phyloP scores from a whole-genome alignment of 345 rosid species.

The Ceriops tagal region DNA sequence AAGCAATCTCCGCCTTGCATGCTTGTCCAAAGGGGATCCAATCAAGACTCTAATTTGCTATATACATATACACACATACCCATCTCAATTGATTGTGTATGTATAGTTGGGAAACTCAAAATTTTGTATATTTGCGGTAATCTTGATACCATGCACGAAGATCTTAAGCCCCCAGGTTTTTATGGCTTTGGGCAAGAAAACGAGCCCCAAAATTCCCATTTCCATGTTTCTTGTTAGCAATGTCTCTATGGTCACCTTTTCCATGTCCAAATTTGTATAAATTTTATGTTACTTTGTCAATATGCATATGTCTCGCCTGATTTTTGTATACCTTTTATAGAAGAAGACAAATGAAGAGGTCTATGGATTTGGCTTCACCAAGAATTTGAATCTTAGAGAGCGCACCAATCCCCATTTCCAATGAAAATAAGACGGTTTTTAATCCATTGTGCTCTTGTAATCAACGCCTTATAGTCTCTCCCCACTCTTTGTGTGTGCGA shows the following conservation, averaged over 20 bases:
- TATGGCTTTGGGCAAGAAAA: not conserved
- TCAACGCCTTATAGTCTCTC: constrained; percentile 20
- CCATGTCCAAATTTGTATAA: constrained; percentile 16
- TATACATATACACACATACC: too few relatives aligned
- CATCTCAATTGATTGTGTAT: too few relatives aligned
- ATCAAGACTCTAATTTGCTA: too few relatives aligned
- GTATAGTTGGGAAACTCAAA: too few relatives aligned
- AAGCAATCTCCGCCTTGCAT: too few relatives aligned
- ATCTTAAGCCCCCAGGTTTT: too few relatives aligned
- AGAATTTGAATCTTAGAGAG: constrained; percentile 32
- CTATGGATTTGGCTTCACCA: constrained; percentile 24
- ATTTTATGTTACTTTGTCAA: constrained; percentile 22
- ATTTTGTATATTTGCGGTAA: too few relatives aligned
- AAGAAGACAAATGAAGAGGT: constrained; percentile 29
- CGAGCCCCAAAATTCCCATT: constrained; percentile 12
- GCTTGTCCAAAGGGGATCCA: too few relatives aligned
- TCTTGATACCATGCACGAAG: too few relatives aligned
- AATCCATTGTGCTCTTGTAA: not conserved
- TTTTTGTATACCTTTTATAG: not conserved
- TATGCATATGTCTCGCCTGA: constrained; percentile 23
- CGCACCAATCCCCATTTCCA: constrained; percentile 4
- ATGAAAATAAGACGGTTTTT: not conserved
- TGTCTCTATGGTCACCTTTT: not conserved
- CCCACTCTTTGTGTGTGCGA: not conserved
- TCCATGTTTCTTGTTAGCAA: constrained; percentile 24